These are phyloP conservation scores for Friedmanniomyces simplex DNA, from an alignment of 495 filamentous ascomycete species.

Conservation along the genomic window DNA sequence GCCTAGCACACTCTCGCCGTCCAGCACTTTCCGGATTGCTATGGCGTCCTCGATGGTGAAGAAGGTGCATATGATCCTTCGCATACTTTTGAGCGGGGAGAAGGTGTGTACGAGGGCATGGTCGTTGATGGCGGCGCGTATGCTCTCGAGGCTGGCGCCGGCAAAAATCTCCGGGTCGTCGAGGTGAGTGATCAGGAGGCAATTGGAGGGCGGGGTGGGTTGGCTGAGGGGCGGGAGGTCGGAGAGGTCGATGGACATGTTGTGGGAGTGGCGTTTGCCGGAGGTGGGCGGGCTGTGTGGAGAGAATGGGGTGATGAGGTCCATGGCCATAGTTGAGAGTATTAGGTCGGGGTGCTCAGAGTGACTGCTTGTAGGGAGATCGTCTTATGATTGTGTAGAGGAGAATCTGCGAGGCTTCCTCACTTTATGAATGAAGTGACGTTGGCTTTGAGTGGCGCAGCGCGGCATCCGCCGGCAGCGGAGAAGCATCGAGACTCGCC, in stretches of 20 bases:
- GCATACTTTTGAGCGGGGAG: slow-evolving; percentile 85
- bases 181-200: slow-evolving; percentile 77
- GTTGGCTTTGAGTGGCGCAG: too few relatives aligned
- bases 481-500: too few relatives aligned
- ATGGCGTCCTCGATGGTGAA: slow-evolving; percentile 61
- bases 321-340: slow-evolving; percentile 6
- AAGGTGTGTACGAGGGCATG: slow-evolving; percentile 71
- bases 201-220: slow-evolving; percentile 82
- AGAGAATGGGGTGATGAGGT: slow-evolving; percentile 11
- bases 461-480: too few relatives aligned
- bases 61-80: slow-evolving; percentile 87
- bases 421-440: too few relatives aligned
- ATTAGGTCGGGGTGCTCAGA: background rate
- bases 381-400: background rate
- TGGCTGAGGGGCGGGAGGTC: slow-evolving; percentile 65
- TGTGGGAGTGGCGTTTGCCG: slow-evolving; percentile 33
- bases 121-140: slow-evolving; percentile 59
- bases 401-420: background rate
- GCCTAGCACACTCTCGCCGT: slow-evolving; percentile 58
- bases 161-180: slow-evolving; percentile 68
- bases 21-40: slow-evolving; percentile 57
- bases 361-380: background rate
- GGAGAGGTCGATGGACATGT: slow-evolving; percentile 71
- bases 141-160: slow-evolving; percentile 59
- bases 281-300: background rate